phyloP scores from a whole-genome alignment of 208 protist species.

The Trypanosoma melophagium region DNA sequence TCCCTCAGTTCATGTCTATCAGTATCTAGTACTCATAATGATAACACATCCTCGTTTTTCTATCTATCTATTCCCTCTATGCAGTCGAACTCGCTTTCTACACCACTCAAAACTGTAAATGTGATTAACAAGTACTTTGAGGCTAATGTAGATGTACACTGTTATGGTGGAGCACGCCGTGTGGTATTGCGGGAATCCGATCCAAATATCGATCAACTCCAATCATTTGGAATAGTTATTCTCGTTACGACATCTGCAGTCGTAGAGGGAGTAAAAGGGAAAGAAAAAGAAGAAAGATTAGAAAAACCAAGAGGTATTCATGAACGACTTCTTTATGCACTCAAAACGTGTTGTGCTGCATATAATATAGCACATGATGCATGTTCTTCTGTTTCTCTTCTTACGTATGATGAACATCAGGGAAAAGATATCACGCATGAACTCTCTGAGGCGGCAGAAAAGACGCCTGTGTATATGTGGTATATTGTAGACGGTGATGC shows the following conservation, averaged over 20 bases:
- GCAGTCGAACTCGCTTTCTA: not conserved
- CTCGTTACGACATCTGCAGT: conserved; percentile 11
- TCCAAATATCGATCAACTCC: conserved; percentile 7
- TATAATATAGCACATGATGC: not conserved
- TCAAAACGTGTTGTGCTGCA: conserved; percentile 10
- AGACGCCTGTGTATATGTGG: not conserved
- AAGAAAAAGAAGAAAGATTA: not conserved
- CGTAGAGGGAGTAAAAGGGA: not conserved
- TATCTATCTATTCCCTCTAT: not conserved
- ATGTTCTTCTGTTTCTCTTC: not conserved
- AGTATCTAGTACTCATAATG: not conserved
- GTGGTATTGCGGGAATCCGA: not conserved
- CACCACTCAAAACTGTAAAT: not conserved
- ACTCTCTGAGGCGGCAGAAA: conserved; percentile 17
- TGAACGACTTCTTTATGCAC: not conserved
- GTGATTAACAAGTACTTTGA: conserved; percentile 42
- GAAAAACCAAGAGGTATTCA: not conserved
- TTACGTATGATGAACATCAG: conserved; percentile 4
- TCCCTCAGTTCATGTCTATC: conserved; percentile 19
- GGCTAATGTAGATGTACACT: conserved; percentile 26
- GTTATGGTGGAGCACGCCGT: conserved; percentile 18
- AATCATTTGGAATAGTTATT: conserved; percentile 25
- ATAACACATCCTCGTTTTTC: not conserved
- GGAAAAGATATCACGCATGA: conserved; percentile 3
- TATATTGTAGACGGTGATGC: conserved; percentile 27